Evolutionary conservation across 1,284 basidiomycete genomes (phyloP).

Genomic region (Ustilago nuda): DNA sequence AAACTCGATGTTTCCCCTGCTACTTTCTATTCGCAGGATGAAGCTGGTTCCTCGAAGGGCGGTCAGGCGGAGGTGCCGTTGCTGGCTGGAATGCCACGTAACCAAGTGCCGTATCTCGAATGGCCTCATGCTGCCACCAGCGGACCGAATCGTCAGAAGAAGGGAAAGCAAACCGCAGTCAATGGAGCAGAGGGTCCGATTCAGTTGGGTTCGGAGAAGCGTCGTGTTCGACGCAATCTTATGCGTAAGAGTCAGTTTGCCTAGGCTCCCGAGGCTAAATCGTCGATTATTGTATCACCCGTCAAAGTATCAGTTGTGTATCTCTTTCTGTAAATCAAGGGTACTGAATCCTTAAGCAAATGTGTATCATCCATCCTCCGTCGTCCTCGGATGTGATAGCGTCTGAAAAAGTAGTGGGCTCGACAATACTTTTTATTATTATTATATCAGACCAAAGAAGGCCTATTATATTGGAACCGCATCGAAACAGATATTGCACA

Average conservation of each 20-base stretch:
- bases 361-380: too few relatives aligned
- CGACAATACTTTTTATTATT: conserved; percentile 1
- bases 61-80: conserved; percentile 35
- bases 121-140: conserved; percentile 76
- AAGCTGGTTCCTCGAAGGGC: neutral
- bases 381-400: too few relatives aligned
- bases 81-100: conserved; percentile 75
- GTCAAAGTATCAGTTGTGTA: neutral
- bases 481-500: neutral
- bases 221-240: conserved; percentile 84
- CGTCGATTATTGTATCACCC: neutral
- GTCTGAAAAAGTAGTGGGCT: too few relatives aligned
- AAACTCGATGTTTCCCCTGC: conserved; percentile 24
- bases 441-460: conserved; percentile 9
- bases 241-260: conserved; percentile 74
- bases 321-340: too few relatives aligned
- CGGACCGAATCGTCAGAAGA: conserved; percentile 21
- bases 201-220: conserved; percentile 76
- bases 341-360: too few relatives aligned
- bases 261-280: conserved; percentile 3
- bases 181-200: conserved; percentile 8
- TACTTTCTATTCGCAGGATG: neutral
- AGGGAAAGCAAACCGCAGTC: conserved; percentile 7
- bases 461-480: conserved; percentile 7
- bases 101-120: conserved; percentile 82